These are phyloP conservation scores for Amanita fuliginea DNA, from an alignment of 768 basidiomycete species.

Conservation along the genomic window DNA sequence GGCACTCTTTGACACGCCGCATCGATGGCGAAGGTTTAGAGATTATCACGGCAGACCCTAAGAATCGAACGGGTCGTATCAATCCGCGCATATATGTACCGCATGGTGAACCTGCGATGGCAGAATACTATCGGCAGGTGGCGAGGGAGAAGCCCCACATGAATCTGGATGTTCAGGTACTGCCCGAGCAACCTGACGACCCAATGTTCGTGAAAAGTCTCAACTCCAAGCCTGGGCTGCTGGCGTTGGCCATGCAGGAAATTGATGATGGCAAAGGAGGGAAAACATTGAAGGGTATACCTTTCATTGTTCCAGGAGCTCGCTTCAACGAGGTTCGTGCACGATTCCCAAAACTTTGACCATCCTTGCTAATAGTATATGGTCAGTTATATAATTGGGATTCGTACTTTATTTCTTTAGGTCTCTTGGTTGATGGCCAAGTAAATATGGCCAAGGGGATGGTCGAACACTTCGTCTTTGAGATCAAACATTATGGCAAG, in stretches of 20 bases:
- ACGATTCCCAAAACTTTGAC: not conserved
- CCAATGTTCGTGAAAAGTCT: conserved; percentile 83
- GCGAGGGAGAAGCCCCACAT: conserved; percentile 88
- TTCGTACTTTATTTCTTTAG: conserved; percentile 89
- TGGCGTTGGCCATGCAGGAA: conserved; percentile 94
- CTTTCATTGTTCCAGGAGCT: conserved; percentile 95
- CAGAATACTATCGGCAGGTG: conserved; percentile 88
- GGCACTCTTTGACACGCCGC: conserved; percentile 92
- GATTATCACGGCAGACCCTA: conserved; percentile 95
- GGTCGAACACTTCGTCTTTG: conserved; percentile 98
- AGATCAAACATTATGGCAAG: conserved; percentile 96
- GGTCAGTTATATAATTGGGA: conserved; percentile 87
- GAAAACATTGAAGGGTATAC: conserved; percentile 82
- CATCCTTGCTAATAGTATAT: conserved; percentile 5
- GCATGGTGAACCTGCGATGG: conserved; percentile 87
- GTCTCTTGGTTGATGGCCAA: conserved; percentile 90
- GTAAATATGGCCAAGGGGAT: conserved; percentile 93
- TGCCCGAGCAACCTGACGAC: conserved; percentile 82
- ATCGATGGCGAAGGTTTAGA: conserved; percentile 97
- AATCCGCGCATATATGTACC: conserved; percentile 95
- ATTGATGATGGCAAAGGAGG: conserved; percentile 71
- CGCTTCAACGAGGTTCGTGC: conserved; percentile 85
- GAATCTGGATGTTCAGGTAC: conserved; percentile 83
- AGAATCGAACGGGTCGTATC: conserved; percentile 85
- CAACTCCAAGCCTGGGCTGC: conserved; percentile 87